Evolutionary conservation across 306 rosid species (phyloP), one percentile per base, ranked within the genome.

Genomic region (Mimosa bimucronata): DNA sequence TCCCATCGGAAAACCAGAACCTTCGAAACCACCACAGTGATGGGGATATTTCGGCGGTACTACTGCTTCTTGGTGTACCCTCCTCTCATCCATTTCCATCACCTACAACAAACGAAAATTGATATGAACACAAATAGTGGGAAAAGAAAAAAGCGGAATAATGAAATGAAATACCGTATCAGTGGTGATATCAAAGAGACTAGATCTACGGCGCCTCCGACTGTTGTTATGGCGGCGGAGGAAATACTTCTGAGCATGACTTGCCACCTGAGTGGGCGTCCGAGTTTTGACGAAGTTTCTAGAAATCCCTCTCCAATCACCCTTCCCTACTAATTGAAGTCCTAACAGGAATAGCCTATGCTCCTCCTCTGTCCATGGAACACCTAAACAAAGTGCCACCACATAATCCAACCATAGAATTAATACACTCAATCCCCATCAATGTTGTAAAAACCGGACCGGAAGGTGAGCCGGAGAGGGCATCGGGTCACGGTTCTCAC

Each of bases 221-320:
- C 84, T 92, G 12, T 83, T 85, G 61, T 92, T 91, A 80, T 57
- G 88, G 38, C 97, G 97, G 29, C 98, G 91, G 73, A 94, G 97
- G 74, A 92, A 94, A 76, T 94, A 94, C 66, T 94, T 94, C 77
- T 94, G 98, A 87, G 98, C 98, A 66, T 94, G 98, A 77, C 98
- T 94, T 0, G 97, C 98, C 4, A 92, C 98, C 86, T 94, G 97
- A 70, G 97, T 94, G 16, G 98, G 97, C 9, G 98, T 94, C 0
- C 97, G 87, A 58, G 98, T 94, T 83, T 91, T 94, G 34, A 94
- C 97, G 76, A 88, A 92, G 88, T 92, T 92, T 83, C 97, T 85
- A 15, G 98, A 94, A 81, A 94, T 94, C 60, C 98, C 98, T 80
- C 98, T 88, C 98, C 98, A 94, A 69, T 94, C 98, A 66, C 98